Evolutionary conservation across 1,139 yeast genomes (phyloP).

Genomic region (Debaryomyces sp.): DNA sequence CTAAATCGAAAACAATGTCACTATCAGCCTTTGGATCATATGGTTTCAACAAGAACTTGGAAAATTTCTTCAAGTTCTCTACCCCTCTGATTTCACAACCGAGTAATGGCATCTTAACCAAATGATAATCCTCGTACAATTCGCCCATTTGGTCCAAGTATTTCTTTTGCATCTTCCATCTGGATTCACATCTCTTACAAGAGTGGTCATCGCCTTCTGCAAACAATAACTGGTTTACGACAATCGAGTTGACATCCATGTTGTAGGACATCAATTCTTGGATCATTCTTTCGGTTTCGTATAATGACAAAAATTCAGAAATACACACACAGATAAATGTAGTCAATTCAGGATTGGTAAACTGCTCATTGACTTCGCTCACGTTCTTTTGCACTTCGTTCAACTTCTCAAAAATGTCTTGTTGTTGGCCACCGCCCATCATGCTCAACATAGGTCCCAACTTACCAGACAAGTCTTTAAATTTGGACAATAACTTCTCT

Average conservation of each 20-base stretch:
- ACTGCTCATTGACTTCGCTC: conserved; percentile 87
- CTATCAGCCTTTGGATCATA: conserved; percentile 69
- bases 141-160: conserved; percentile 94
- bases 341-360: conserved; percentile 93
- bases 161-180: conserved; percentile 96
- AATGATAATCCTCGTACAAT: conserved; percentile 90
- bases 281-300: conserved; percentile 96
- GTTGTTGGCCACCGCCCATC: conserved; percentile 71
- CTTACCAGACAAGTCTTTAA: conserved; percentile 81
- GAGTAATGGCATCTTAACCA: conserved; percentile 91
- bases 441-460: conserved; percentile 90
- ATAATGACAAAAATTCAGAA: conserved; percentile 90
- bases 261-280: conserved; percentile 93
- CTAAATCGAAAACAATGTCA: conserved; percentile 63
- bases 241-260: conserved; percentile 95
- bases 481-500: conserved; percentile 82
- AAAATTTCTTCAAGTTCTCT: conserved; percentile 77
- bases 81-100: conserved; percentile 94
- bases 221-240: conserved; percentile 88
- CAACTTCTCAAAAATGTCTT: conserved; percentile 80
- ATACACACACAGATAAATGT: conserved; percentile 97
- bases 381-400: conserved; percentile 83
- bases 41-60: conserved; percentile 67
- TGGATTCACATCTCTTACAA: conserved; percentile 87
- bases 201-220: conserved; percentile 70